Conservation (phyloP, 768 basidiomycete species). For the Russula ochroleuca region DNA sequence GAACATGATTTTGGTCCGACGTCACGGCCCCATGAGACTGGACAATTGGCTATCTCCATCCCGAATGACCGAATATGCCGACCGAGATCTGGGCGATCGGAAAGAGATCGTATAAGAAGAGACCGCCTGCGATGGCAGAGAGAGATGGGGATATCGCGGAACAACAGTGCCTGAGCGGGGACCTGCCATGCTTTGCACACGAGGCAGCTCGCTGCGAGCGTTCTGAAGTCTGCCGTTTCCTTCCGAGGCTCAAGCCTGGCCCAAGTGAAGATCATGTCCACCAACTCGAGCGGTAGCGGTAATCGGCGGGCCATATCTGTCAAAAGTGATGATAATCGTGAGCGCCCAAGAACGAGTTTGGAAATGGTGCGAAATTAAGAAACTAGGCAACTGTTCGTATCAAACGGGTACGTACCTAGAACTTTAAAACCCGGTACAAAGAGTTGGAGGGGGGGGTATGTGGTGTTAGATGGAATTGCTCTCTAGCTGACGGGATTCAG, state of each 20-base stretch:
- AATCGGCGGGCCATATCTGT: constrained; percentile 8
- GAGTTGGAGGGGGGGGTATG: not conserved
- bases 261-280: constrained; percentile 23
- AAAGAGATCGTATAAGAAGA: constrained; percentile 7
- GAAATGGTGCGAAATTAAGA: not conserved
- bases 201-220: constrained; percentile 16
- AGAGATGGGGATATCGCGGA: constrained; percentile 21
- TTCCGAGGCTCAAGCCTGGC: constrained; percentile 12
- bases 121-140: constrained; percentile 14
- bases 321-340: not conserved
- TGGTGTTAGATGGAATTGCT: not conserved
- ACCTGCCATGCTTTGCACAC: constrained; percentile 22
- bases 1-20: not conserved
- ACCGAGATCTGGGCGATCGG: constrained; percentile 13
- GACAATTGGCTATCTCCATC: constrained; percentile 16
- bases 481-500: not conserved
- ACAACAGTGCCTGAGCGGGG: constrained; percentile 15
- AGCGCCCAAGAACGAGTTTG: not conserved
- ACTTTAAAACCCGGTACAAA: not conserved
- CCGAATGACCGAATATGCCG: constrained; percentile 22
- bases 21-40: constrained; percentile 16
- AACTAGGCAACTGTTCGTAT: not conserved
- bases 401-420: constrained; percentile 3
- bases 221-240: constrained; percentile 7
- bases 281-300: constrained; percentile 15